A percentile compares a stretch with the other conserved stretches of the same genome.
phyloP scores from a whole-genome alignment of 169 alveolate genomes.

The Plasmodium sp. region DNA sequence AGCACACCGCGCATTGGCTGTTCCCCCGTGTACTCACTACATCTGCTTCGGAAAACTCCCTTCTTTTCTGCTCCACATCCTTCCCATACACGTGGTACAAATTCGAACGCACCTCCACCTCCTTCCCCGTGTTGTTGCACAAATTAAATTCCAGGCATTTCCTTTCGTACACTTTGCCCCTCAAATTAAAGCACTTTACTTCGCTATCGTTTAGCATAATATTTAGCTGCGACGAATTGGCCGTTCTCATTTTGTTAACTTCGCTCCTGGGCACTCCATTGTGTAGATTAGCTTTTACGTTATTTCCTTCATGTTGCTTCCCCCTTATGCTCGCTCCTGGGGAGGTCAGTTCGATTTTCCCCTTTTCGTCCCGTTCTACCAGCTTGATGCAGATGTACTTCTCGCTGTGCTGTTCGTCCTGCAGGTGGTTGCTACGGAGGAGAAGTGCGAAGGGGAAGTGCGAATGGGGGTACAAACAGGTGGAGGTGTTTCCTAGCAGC shows the following conservation, averaged over 20 bases:
- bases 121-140: constrained; percentile 11
- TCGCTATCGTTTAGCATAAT: constrained; percentile 58
- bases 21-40: background rate
- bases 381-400: constrained; percentile 50
- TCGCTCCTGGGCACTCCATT: background rate
- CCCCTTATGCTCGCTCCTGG: background rate
- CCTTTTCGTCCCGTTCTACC: constrained; percentile 3
- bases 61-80: constrained; percentile 24
- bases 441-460: too few relatives aligned
- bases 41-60: constrained; percentile 20
- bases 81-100: constrained; percentile 34
- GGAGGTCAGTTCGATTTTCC: background rate
- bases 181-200: constrained; percentile 30
- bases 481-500: background rate
- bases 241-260: background rate
- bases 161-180: constrained; percentile 63
- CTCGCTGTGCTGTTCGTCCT: constrained; percentile 23
- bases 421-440: constrained; percentile 1
- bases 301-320: constrained; percentile 10
- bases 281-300: background rate
- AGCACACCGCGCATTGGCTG: constrained; percentile 33
- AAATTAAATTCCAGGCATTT: constrained; percentile 48
- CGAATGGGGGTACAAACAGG: background rate
- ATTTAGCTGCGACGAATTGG: constrained; percentile 29
- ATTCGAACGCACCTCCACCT: constrained; percentile 34